These are phyloP conservation scores for Colletotrichum sp. DNA, from an alignment of 2,329 filamentous ascomycete species.

Conservation along the genomic window DNA sequence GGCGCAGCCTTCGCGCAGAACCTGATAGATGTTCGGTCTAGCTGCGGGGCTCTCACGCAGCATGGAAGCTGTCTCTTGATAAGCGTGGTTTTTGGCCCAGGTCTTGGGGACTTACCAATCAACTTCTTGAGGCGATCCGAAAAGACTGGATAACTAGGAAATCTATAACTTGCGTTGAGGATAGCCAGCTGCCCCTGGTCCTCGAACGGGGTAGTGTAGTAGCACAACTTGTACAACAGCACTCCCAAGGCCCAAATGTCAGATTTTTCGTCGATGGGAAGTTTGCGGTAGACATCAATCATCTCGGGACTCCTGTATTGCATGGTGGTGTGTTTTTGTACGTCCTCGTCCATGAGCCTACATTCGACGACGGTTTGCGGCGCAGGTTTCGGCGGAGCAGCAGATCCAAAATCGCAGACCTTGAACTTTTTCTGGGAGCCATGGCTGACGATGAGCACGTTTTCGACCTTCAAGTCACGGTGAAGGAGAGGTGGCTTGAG, in stretches of 20 bases:
- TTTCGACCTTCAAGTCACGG: constrained; percentile 96
- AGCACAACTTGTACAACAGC: constrained; percentile 95
- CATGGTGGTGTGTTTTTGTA: constrained; percentile 95
- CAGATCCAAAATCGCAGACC: constrained; percentile 96
- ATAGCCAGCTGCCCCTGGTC: constrained; percentile 98
- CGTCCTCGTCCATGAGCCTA: constrained; percentile 91
- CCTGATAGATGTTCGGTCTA: constrained; percentile 93
- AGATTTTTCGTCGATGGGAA: constrained; percentile 97
- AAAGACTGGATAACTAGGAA: constrained; percentile 85
- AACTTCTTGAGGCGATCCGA: constrained; percentile 88
- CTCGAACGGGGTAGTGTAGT: constrained; percentile 98
- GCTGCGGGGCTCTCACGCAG: constrained; percentile 78
- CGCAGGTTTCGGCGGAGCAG: constrained; percentile 82
- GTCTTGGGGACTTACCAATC: constrained; percentile 66
- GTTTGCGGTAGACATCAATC: constrained; percentile 96
- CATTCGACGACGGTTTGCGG: constrained; percentile 89
- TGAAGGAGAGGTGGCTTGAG: constrained; percentile 92
- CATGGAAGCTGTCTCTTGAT: constrained; percentile 73
- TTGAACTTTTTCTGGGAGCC: constrained; percentile 81
- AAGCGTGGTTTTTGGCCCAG: constrained; percentile 19
- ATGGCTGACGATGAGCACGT: constrained; percentile 83
- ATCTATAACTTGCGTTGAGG: constrained; percentile 92
- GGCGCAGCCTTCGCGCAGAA: constrained; percentile 81
- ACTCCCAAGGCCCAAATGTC: constrained; percentile 98
- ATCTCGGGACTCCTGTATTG: constrained; percentile 98